Evolutionary conservation across 2,329 filamentous ascomycete genomes (phyloP), one percentile per base, ranked within the genome.

Genomic region (Fusarium sp.): DNA sequence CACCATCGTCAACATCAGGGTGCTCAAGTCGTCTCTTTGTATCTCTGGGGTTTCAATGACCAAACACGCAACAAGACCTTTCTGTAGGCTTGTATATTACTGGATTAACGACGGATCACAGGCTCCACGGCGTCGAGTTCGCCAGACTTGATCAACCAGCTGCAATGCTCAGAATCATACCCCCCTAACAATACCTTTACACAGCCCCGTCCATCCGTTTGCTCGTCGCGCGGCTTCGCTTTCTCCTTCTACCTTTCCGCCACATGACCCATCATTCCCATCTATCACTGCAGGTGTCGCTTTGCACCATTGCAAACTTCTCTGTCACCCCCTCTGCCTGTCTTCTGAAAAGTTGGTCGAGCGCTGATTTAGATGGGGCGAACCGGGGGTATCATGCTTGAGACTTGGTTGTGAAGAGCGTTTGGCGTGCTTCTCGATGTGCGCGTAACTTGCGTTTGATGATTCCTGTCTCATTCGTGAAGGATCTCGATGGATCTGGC

Each of bases 381-480:
- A 14, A 39, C 2, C 2, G 21, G 7, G 38, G 21, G 2, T 10
- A 9, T 15, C 7, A 39, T 1, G 21, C 38, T 1, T 7, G 38
- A n/a, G 7, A n/a, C 38, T 21, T 39, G 12, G 21, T 10, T 15
- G 12, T n/a, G 7, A n/a, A 39, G 38, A 7, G 18, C 37, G 19
- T 11, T 21, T 38, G 18, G 19, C 11, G 37, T 33, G 15, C 33
- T 18, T 14, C 38, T 39, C 21, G 21, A 39, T 2, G 38, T 10
- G 8, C 21, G 1, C 5, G 21, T 15, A 15, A n/a, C 2, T 39
- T n/a, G 38, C 12, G 21, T n/a, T 39, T 39, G 1, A 37, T 10
- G 9, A 4, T 37, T 18, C 8, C 2, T 37, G 9, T 37, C 35
- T 37, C 16, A 3, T 37, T 39, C 12, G 2, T 15, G 8, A n/a